Percentiles rank a stretch among this genome's conserved stretches.
Conservation (phyloP, 345 rosid species). For the Murraya koenigii region DNA sequence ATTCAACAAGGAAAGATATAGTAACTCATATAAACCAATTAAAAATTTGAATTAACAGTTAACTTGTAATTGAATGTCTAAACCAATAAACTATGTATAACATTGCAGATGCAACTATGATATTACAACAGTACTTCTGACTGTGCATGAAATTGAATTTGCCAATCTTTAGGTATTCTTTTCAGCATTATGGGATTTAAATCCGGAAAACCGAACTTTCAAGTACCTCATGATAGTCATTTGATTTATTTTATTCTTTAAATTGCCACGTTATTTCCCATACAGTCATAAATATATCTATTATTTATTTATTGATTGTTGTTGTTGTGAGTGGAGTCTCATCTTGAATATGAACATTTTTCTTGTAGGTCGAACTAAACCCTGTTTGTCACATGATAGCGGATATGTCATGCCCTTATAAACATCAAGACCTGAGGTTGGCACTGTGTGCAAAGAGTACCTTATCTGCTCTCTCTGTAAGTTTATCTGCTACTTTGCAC, state of each 20-base stretch:
- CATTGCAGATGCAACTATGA: too few species aligned
- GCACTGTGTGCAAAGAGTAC: slow-evolving; percentile 33
- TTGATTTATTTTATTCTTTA: too few species aligned
- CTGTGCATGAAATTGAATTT: background rate
- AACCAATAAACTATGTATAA: too few species aligned
- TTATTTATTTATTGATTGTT: background rate
- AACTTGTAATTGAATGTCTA: too few species aligned
- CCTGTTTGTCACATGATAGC: slow-evolving; percentile 31
- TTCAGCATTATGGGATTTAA: background rate
- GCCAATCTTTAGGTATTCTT: background rate
- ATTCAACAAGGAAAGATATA: too few species aligned
- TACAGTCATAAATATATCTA: too few species aligned
- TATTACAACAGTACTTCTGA: background rate
- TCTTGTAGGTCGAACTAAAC: slow-evolving; percentile 32
- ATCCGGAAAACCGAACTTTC: too few species aligned
- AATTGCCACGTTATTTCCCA: too few species aligned
- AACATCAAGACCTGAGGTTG: slow-evolving; percentile 42
- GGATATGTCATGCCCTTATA: slow-evolving; percentile 41
- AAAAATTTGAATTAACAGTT: too few species aligned
- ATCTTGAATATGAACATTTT: background rate
- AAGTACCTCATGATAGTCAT: too few species aligned
- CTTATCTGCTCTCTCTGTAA: slow-evolving; percentile 26
- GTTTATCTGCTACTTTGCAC: background rate
- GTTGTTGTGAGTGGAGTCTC: background rate
- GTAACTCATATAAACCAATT: too few species aligned